phyloP scores from a whole-genome alignment of 1,139 yeast species.

The Yueomyces sp. region DNA sequence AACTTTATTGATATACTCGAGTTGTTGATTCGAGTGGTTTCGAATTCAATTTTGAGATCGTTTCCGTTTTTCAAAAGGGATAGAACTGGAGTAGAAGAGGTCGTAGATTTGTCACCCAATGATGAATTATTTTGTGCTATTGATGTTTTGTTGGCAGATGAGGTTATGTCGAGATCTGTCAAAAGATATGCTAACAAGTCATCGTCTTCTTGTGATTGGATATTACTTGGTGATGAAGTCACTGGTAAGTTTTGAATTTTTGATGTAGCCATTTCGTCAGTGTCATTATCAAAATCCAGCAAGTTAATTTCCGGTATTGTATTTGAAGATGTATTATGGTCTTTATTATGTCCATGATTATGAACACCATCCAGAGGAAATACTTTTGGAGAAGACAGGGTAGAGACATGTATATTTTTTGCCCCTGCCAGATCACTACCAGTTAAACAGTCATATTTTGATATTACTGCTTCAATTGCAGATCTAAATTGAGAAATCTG shows the following conservation, averaged over 20 bases:
- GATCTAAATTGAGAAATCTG: conserved; percentile 61
- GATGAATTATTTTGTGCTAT: background rate
- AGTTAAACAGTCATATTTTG: conserved; percentile 53
- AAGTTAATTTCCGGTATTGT: conserved; percentile 38
- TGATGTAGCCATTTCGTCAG: background rate
- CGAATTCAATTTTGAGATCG: conserved; percentile 40
- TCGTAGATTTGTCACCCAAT: conserved; percentile 32
- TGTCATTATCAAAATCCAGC: conserved; percentile 72
- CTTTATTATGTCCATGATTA: background rate
- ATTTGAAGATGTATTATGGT: conserved; percentile 16
- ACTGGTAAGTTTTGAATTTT: background rate
- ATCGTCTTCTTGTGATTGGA: conserved; percentile 1
- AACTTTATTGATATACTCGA: conserved; percentile 33
- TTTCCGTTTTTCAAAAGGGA: conserved; percentile 33
- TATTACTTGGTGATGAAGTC: background rate
- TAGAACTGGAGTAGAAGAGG: conserved; percentile 6
- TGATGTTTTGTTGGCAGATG: background rate
- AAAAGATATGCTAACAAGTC: conserved; percentile 14
- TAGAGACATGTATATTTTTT: conserved; percentile 34
- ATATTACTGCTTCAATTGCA: conserved; percentile 52
- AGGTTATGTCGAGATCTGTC: conserved; percentile 39
- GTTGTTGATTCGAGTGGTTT: conserved; percentile 27
- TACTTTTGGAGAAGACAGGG: conserved; percentile 4
- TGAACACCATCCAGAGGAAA: background rate
- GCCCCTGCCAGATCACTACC: conserved; percentile 54